Evolutionary conservation across 2,329 filamentous ascomycete species (phyloP).

Genomic region (Monilinia fructigena): DNA sequence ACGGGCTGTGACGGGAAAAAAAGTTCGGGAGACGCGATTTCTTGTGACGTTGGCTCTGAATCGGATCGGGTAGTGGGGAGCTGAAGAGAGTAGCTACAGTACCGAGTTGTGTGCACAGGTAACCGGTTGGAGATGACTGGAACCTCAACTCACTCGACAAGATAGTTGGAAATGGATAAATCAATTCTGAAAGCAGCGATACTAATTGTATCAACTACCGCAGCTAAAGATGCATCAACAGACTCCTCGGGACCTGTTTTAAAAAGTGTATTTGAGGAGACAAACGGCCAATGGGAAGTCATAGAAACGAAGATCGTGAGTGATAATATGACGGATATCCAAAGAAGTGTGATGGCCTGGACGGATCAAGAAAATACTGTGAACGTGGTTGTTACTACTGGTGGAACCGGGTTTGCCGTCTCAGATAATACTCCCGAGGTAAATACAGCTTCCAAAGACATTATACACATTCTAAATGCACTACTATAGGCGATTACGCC

Average conservation of each 20-base stretch:
- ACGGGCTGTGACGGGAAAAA: conserved; percentile 16
- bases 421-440: conserved; percentile 89
- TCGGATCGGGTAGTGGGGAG: conserved; percentile 16
- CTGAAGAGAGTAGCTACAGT: neutral
- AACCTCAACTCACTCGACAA: neutral
- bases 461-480: conserved; percentile 16
- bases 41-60: conserved; percentile 10
- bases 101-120: too few relatives aligned
- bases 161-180: conserved; percentile 41
- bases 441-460: conserved; percentile 35
- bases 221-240: conserved; percentile 71
- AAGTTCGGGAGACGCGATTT: conserved; percentile 23
- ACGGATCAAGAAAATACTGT: conserved; percentile 61
- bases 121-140: neutral
- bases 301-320: conserved; percentile 71
- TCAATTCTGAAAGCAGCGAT: conserved; percentile 67
- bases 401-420: conserved; percentile 87
- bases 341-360: conserved; percentile 70
- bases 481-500: conserved; percentile 66
- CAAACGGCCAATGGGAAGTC: conserved; percentile 69
- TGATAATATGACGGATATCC: conserved; percentile 73
- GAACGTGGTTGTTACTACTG: conserved; percentile 84
- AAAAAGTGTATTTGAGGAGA: conserved; percentile 67
- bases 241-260: conserved; percentile 72
- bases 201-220: conserved; percentile 88